A percentile compares a stretch with the other conserved stretches of the same genome.
Conservation (phyloP, 129 eudicot species). For the Ambrosia artemisiifolia region DNA sequence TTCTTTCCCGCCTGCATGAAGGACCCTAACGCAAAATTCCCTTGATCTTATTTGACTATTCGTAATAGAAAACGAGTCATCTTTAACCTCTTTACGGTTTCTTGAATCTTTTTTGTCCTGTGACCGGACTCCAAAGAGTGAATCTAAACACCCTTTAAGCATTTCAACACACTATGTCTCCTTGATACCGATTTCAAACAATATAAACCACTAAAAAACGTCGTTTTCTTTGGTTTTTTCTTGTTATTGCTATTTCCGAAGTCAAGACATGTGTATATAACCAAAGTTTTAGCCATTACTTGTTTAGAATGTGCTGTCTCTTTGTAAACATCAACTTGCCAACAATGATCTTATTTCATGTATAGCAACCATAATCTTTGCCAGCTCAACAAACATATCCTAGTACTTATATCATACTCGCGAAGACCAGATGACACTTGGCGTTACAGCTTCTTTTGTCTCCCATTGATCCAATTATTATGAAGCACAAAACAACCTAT, state of each 20-base stretch:
- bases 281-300: conserved; percentile 49
- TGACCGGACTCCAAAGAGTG: conserved; percentile 27
- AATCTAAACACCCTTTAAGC: conserved; percentile 42
- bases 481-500: too few species aligned
- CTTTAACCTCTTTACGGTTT: conserved; percentile 25
- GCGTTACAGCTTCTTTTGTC: too few species aligned
- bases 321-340: conserved; percentile 27
- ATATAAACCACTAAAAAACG: conserved; percentile 11
- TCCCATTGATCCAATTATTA: too few species aligned
- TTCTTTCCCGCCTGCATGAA: conserved; percentile 70
- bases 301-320: conserved; percentile 18
- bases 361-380: conserved; percentile 22
- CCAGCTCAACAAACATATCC: conserved; percentile 82
- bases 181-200: conserved; percentile 1
- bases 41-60: conserved; percentile 32
- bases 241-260: conserved; percentile 33
- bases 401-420: conserved; percentile 75
- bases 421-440: conserved; percentile 79
- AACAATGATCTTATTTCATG: conserved; percentile 16
- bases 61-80: conserved; percentile 21
- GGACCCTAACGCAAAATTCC: conserved; percentile 44
- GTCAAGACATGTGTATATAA: conserved; percentile 34
- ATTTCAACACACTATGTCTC: conserved; percentile 27
- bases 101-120: conserved; percentile 20
- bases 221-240: conserved; percentile 13